Evolutionary conservation across 164 flowering plant genomes (phyloP).

Genomic region (Sextonia rubra): DNA sequence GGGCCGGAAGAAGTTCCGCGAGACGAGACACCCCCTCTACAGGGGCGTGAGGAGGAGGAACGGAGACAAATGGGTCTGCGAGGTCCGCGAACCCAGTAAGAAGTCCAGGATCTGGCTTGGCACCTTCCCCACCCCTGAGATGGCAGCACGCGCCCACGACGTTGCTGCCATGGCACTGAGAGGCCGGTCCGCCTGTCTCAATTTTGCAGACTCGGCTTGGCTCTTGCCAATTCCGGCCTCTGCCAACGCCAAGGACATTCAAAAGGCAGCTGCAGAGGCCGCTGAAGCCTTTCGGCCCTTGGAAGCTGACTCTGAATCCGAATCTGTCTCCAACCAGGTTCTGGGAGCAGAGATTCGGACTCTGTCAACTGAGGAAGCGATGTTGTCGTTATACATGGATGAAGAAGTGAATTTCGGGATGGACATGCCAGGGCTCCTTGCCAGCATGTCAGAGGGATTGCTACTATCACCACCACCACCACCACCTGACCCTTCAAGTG

Average conservation of each 20-base stretch:
- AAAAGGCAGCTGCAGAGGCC: slow-evolving; percentile 16
- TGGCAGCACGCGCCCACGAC: slow-evolving; percentile 32
- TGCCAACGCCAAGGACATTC: slow-evolving; percentile 13
- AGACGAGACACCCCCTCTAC: slow-evolving; percentile 72
- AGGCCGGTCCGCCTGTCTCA: slow-evolving; percentile 24
- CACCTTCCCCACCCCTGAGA: slow-evolving; percentile 37
- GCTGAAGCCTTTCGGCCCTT: slow-evolving; percentile 13
- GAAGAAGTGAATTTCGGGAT: slow-evolving; percentile 18
- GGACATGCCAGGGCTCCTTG: slow-evolving; percentile 31
- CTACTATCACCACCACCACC: slow-evolving; percentile 55
- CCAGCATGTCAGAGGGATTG: slow-evolving; percentile 52
- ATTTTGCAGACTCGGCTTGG: slow-evolving; percentile 26
- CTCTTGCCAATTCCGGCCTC: slow-evolving; percentile 16
- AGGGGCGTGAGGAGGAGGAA: slow-evolving; percentile 55
- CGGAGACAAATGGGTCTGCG: slow-evolving; percentile 52
- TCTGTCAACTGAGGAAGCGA: slow-evolving; percentile 7
- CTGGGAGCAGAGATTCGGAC: not conserved
- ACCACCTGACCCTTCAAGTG: slow-evolving; percentile 5
- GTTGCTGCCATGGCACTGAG: slow-evolving; percentile 26
- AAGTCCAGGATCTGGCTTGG: slow-evolving; percentile 56
- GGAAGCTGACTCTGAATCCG: not conserved
- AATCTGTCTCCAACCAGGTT: not conserved
- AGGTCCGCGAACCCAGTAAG: slow-evolving; percentile 49
- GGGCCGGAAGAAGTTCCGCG: slow-evolving; percentile 71
- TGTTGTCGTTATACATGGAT: slow-evolving; percentile 7